Conservation (phyloP, 129 eudicot genomes). For the Ambrosia artemisiifolia region DNA sequence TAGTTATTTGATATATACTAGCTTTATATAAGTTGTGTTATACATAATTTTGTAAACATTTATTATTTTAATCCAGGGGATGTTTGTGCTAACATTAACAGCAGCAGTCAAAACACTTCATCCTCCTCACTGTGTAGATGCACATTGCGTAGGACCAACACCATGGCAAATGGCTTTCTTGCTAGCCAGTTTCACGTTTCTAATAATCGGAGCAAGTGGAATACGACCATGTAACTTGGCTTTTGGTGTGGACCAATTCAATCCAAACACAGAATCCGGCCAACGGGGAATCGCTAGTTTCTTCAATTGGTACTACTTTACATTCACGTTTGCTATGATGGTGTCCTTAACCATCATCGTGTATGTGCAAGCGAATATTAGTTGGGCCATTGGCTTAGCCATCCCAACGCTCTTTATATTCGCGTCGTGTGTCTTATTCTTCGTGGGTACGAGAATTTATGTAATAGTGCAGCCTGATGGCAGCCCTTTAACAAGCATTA, state of each 20-base stretch:
- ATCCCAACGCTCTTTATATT: slow-evolving; percentile 46
- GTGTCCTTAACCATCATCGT: slow-evolving; percentile 45
- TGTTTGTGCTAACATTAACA: slow-evolving; percentile 51
- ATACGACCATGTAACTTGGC: slow-evolving; percentile 58
- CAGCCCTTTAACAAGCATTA: slow-evolving; percentile 44
- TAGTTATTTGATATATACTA: not conserved
- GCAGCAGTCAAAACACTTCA: slow-evolving; percentile 45
- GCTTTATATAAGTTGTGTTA: too few species aligned
- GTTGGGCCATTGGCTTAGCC: slow-evolving; percentile 50
- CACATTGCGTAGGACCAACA: slow-evolving; percentile 39
- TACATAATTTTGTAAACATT: too few species aligned
- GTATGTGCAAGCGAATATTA: slow-evolving; percentile 41
- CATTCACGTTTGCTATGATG: slow-evolving; percentile 52
- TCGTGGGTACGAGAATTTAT: slow-evolving; percentile 40
- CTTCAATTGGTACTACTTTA: slow-evolving; percentile 61
- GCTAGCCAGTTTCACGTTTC: slow-evolving; percentile 29
- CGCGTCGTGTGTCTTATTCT: slow-evolving; percentile 36
- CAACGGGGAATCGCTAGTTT: slow-evolving; percentile 48
- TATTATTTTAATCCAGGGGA: slow-evolving; percentile 34
- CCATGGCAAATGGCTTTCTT: slow-evolving; percentile 47
- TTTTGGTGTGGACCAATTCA: slow-evolving; percentile 52
- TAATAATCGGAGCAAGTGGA: slow-evolving; percentile 47
- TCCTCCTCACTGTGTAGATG: slow-evolving; percentile 40
- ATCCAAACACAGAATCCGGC: slow-evolving; percentile 49
- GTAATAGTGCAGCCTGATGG: slow-evolving; percentile 42